Conservation (phyloP, 1,284 basidiomycete species). For the Apiotrichum veenhuisii region DNA sequence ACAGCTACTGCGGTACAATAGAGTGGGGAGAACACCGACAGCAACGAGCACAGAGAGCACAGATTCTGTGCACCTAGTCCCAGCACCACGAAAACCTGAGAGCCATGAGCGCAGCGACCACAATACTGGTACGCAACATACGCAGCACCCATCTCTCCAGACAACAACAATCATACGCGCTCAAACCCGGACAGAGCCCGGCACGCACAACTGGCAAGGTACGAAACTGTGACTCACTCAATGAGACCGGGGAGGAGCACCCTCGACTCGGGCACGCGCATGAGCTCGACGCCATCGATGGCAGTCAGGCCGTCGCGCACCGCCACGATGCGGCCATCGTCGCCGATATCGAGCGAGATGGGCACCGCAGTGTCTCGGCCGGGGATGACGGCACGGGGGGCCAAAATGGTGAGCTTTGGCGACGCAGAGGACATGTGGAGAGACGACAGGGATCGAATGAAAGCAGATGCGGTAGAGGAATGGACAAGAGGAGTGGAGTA, state of each 20-base stretch:
- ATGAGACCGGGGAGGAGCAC: conserved; percentile 77
- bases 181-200: too few species aligned
- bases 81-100: too few species aligned
- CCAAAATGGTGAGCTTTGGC: conserved; percentile 21
- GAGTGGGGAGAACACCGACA: too few species aligned
- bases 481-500: background rate
- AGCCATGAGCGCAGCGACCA: too few species aligned
- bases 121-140: too few species aligned
- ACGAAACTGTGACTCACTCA: conserved; percentile 59
- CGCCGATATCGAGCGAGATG: conserved; percentile 61
- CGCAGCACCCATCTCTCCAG: too few species aligned
- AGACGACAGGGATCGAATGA: background rate
- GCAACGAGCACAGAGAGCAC: too few species aligned
- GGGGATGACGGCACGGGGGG: conserved; percentile 59
- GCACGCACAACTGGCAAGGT: too few species aligned
- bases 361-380: conserved; percentile 55
- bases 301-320: conserved; percentile 44
- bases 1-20: too few species aligned
- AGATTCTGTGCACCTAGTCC: too few species aligned
- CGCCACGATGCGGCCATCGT: conserved; percentile 63
- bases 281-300: conserved; percentile 29
- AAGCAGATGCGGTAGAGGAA: background rate
- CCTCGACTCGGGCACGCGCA: conserved; percentile 33
- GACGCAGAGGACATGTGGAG: background rate
- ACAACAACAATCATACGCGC: too few species aligned